A percentile compares a stretch with the other conserved stretches of the same genome.
These are phyloP conservation scores for Pseudogymnoascus sp. DNA, from an alignment of 2,329 filamentous ascomycete genomes.

Conservation along the genomic window DNA sequence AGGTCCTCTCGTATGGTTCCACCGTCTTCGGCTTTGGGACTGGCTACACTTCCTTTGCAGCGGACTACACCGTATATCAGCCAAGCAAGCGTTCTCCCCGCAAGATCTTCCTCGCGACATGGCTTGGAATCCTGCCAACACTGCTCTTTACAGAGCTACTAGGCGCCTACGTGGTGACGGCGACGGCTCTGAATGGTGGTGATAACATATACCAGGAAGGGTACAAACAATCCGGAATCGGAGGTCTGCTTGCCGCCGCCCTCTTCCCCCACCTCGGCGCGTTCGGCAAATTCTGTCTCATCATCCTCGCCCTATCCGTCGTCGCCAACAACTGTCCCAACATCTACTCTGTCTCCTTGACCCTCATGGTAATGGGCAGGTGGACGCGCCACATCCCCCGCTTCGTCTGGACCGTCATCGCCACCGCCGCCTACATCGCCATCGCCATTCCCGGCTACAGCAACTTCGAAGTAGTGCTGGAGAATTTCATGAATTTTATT, in stretches of 20 bases:
- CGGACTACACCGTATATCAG: conserved; percentile 77
- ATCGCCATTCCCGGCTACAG: conserved; percentile 63
- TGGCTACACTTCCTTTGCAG: conserved; percentile 66
- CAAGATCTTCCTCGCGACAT: conserved; percentile 63
- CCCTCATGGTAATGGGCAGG: conserved; percentile 55
- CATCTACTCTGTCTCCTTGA: conserved; percentile 62
- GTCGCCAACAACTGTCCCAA: conserved; percentile 66
- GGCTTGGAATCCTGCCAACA: conserved; percentile 59
- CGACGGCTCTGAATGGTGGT: conserved; percentile 46
- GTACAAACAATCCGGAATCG: conserved; percentile 50
- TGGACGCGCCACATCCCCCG: conserved; percentile 55
- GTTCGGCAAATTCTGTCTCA: conserved; percentile 66
- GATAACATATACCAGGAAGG: conserved; percentile 47
- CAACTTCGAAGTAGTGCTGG: conserved; percentile 55
- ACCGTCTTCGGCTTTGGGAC: conserved; percentile 62
- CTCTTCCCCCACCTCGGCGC: conserved; percentile 54
- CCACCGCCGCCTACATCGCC: conserved; percentile 55
- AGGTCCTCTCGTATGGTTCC: conserved; percentile 56
- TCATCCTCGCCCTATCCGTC: conserved; percentile 58
- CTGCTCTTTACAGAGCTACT: conserved; percentile 68
- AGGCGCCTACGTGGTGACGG: conserved; percentile 61
- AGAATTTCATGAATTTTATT: conserved; percentile 63
- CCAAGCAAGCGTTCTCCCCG: conserved; percentile 49
- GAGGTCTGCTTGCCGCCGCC: conserved; percentile 59
- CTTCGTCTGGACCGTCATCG: conserved; percentile 58